phyloP scores from a whole-genome alignment of 306 rosid genomes.

The Fragaria iinumae region DNA sequence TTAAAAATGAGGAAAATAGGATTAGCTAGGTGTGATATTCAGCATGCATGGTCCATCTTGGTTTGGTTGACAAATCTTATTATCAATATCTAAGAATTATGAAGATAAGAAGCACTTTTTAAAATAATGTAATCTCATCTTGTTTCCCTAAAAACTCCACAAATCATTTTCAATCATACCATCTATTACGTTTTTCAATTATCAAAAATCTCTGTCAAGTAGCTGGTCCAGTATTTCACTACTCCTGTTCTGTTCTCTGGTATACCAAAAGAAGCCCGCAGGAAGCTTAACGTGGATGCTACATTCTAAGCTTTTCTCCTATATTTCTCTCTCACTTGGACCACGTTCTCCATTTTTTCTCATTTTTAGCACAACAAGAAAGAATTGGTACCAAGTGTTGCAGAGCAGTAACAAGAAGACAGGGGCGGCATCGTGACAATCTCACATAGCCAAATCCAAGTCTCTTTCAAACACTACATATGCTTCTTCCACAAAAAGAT shows the following conservation, averaged over 20 bases:
- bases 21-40: not conserved
- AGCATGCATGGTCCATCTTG: not conserved
- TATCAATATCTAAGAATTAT: not conserved
- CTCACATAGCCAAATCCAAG: conserved; percentile 14
- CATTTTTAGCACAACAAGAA: not conserved
- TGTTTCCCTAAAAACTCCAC: not conserved
- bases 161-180: not conserved
- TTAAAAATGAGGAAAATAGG: not conserved
- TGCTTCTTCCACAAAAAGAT: not conserved
- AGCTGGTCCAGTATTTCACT: not conserved
- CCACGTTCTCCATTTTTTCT: conserved; percentile 20
- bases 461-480: conserved; percentile 28
- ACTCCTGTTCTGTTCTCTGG: not conserved
- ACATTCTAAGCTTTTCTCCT: not conserved
- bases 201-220: not conserved
- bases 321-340: conserved; percentile 22
- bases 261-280: conserved; percentile 13
- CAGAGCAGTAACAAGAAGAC: not conserved
- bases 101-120: not conserved
- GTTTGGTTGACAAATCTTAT: not conserved
- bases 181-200: not conserved
- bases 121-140: not conserved
- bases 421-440: conserved; percentile 23
- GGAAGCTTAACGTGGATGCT: conserved; percentile 20
- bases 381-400: conserved; percentile 17